phyloP scores from a whole-genome alignment of 768 basidiomycete genomes.

The Peribolospora baueri region DNA sequence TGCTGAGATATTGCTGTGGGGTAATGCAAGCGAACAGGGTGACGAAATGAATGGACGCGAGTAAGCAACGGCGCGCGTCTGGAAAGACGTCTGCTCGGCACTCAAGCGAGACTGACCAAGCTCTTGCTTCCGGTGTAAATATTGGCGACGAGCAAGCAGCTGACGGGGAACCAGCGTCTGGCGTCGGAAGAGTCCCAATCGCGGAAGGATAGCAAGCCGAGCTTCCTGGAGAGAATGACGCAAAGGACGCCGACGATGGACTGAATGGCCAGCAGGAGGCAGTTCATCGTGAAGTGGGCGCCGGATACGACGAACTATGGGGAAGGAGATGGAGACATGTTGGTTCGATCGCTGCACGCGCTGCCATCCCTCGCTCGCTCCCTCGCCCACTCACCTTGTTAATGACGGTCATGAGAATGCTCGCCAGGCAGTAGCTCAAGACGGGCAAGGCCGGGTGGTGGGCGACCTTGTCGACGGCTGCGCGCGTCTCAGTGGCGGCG shows the following conservation, averaged over 20 bases:
- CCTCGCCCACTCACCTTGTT: conserved; percentile 44
- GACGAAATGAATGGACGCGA: neutral
- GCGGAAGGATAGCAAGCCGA: conserved; percentile 32
- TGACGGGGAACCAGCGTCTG: conserved; percentile 83
- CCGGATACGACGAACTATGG: conserved; percentile 82
- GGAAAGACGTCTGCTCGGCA: neutral
- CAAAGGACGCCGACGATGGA: conserved; percentile 62
- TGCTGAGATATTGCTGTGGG: conserved; percentile 73
- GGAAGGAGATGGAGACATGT: conserved; percentile 4
- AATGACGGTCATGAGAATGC: conserved; percentile 87
- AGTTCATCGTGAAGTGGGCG: conserved; percentile 82
- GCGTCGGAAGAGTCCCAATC: conserved; percentile 61
- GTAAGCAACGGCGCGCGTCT: neutral
- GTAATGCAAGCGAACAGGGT: neutral
- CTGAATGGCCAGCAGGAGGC: conserved; percentile 74
- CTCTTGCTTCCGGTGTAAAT: conserved; percentile 98
- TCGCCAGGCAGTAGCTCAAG: conserved; percentile 67
- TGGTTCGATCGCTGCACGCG: neutral
- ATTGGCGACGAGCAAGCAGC: conserved; percentile 67
- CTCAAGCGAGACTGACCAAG: conserved; percentile 34
- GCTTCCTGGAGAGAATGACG: conserved; percentile 24
- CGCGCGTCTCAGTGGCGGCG: no score
- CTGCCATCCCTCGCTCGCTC: neutral
- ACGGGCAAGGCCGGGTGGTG: conserved; percentile 32
- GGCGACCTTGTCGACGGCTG: no score